Base-by-base conservation (phyloP, 169 alveolate genomes). In the Cryptosporidium felis region DNA sequence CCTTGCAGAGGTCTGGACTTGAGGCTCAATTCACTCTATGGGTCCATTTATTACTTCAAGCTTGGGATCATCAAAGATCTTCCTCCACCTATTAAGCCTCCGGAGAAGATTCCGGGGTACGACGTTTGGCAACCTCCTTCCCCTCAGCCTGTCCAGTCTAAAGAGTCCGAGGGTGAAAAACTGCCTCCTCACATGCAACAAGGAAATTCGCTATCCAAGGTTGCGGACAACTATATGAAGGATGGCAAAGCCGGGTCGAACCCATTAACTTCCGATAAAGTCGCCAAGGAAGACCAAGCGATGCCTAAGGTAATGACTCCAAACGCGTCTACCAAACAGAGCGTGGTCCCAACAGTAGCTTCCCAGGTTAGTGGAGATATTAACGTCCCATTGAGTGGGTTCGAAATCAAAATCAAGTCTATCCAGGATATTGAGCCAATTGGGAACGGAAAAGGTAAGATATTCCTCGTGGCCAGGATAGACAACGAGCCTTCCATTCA, bases 1-100 rank as follows among this genome's bases (percentile, higher is more conserved):
- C 96, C 96, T 38, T 93, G 96, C 81, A 63, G 96, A 80, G 94
- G 93, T 6, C 93, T 93, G 32, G 96, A 93, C 46, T 82, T 91
- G 34, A 91, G 96, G 36, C 81, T 93, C 45, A 92, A 93, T 79
- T 88, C 96, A 0, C 81, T 93, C 34, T 93, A 93, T 79, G 93
- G 93, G 30, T 91, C 95, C 34, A 90, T 93, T n/a, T 93, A 93
- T 80, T 80, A 74, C 59, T 74, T 74, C n/a, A 74, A 74, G 28
- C 56, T 74, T 36, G 85, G 85, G 28, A 49, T 74, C 4, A 45
- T 74, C 16, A 74, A 74, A 32, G 85, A 74, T 38, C 34, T 74
- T 3, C 85, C 85, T 16, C 85, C 85, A 40, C 85, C 85, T 16
- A 56, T 74, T 30, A 58, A 74, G 26, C 85, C 85, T 18, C 85